Conservation (phyloP, 208 protist genomes). For the Wallacemonas sp. region DNA sequence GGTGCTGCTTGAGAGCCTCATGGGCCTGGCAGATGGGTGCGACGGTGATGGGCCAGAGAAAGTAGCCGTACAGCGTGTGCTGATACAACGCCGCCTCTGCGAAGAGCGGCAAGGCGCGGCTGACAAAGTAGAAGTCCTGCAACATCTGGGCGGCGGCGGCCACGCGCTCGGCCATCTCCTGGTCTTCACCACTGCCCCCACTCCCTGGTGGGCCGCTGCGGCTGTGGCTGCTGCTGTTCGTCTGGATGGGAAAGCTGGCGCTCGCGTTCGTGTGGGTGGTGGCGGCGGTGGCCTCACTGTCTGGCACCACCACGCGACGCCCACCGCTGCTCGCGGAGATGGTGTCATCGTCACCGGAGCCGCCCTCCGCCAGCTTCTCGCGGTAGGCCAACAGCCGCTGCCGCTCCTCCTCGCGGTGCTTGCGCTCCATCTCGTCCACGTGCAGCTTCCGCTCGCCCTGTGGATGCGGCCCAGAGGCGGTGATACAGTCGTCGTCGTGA, state of each 20-base stretch:
- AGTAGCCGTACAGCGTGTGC: conserved; percentile 23
- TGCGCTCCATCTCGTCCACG: conserved; percentile 7
- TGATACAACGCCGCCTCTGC: conserved; percentile 18
- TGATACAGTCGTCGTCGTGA: not conserved
- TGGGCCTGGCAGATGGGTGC: conserved; percentile 15
- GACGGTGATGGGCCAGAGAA: conserved; percentile 11
- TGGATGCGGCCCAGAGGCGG: not conserved
- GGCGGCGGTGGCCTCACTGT: not conserved
- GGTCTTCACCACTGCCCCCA: conserved; percentile 2
- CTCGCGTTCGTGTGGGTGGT: conserved; percentile 2
- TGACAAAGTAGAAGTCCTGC: conserved; percentile 28
- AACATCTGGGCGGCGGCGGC: conserved; percentile 16
- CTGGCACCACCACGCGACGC: no score
- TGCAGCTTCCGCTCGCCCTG: conserved; percentile 4
- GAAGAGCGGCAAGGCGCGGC: conserved; percentile 28
- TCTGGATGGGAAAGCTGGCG: not conserved
- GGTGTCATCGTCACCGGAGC: conserved; percentile 15
- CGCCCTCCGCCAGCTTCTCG: conserved; percentile 1
- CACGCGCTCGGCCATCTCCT: not conserved
- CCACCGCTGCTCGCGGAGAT: not conserved
- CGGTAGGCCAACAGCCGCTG: not conserved
- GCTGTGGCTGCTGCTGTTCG: conserved; percentile 17
- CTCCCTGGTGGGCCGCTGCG: conserved; percentile 23
- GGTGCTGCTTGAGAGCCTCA: not conserved
- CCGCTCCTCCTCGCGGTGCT: conserved; percentile 14